Evolutionary conservation across 441 rosid species (phyloP).

Genomic region (Corymbia calophylla): DNA sequence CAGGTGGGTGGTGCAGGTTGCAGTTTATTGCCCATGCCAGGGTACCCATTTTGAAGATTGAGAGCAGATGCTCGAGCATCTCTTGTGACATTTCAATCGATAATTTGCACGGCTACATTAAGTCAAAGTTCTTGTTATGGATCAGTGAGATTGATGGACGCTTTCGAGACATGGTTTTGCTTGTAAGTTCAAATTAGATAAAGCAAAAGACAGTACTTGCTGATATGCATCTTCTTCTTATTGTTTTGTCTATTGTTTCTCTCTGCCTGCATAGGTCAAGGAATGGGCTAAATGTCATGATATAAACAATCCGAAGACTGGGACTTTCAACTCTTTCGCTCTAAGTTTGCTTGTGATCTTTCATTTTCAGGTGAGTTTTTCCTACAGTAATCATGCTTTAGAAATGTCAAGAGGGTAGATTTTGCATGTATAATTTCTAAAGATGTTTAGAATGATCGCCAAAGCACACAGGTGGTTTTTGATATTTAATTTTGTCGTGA

Average conservation of each 20-base stretch:
- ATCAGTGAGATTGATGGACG: constrained; percentile 76
- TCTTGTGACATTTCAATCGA: constrained; percentile 91
- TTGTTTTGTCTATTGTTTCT: neutral
- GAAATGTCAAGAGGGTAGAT: neutral
- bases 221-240: neutral
- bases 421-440: neutral
- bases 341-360: constrained; percentile 80
- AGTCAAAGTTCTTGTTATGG: constrained; percentile 82
- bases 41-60: constrained; percentile 83
- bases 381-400: neutral
- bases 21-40: constrained; percentile 60
- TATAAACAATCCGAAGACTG: constrained; percentile 63
- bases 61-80: constrained; percentile 37
- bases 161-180: constrained; percentile 70
- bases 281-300: constrained; percentile 93
- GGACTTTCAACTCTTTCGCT: constrained; percentile 76
- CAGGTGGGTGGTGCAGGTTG: constrained; percentile 54
- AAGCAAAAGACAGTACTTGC: neutral
- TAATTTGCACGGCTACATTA: constrained; percentile 65
- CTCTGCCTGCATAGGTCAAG: constrained; percentile 57
- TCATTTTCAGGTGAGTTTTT: constrained; percentile 72
- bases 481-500: neutral
- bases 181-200: constrained; percentile 30
- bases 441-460: neutral
- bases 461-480: neutral